Percentiles rank a stretch among this genome's conserved stretches.
Evolutionary conservation across 225 moss, liverwort and hornwort species (phyloP).

Genomic region (Thuidium tamariscinum): DNA sequence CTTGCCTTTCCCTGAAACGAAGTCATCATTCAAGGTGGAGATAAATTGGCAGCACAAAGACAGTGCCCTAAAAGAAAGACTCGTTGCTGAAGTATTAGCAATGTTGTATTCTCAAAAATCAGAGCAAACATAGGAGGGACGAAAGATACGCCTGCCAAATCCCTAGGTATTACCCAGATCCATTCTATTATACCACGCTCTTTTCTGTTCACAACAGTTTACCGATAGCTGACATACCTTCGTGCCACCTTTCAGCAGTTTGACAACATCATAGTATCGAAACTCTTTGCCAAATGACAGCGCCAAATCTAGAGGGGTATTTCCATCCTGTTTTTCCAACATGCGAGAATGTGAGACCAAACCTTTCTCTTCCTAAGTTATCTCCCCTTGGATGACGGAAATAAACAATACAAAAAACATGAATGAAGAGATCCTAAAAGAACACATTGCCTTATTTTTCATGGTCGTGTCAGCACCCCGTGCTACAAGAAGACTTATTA

Average conservation of each 20-base stretch:
- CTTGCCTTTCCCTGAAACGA: slow-evolving; percentile 3
- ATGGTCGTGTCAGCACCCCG: slow-evolving; percentile 59
- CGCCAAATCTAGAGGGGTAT: slow-evolving; percentile 65
- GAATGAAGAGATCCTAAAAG: neutral
- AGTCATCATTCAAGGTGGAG: neutral
- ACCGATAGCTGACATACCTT: slow-evolving; percentile 21
- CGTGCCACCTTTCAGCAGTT: slow-evolving; percentile 45
- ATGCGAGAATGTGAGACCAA: slow-evolving; percentile 5
- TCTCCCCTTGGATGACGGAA: neutral
- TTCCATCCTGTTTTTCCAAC: slow-evolving; percentile 43
- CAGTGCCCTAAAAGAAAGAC: neutral
- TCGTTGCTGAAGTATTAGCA: neutral
- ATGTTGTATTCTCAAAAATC: neutral
- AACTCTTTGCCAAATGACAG: slow-evolving; percentile 72
- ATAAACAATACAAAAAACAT: neutral
- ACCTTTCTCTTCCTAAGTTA: neutral
- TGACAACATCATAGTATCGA: slow-evolving; percentile 64
- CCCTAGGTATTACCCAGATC: neutral
- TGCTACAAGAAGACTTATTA: slow-evolving; percentile 55
- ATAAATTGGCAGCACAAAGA: neutral
- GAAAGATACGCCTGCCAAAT: neutral
- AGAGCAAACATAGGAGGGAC: neutral
- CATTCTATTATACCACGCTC: neutral
- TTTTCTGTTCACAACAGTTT: neutral
- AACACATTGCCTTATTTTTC: slow-evolving; percentile 37